Base-by-base conservation (phyloP, 1,284 basidiomycete species). In the Cerioporus squamosus region DNA sequence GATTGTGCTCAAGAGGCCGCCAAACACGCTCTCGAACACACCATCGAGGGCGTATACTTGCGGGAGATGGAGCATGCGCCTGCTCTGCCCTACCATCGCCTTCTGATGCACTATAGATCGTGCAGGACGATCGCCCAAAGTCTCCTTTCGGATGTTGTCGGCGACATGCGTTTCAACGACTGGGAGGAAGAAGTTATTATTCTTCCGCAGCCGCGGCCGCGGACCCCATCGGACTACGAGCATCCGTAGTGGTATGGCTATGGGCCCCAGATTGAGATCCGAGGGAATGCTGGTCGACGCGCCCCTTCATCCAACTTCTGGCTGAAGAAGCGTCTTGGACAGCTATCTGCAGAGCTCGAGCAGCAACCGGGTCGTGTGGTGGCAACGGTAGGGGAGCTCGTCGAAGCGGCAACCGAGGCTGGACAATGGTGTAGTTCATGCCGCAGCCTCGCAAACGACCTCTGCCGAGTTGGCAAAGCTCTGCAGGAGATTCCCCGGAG, bases 61-160 rank as follows among this genome's bases (percentile, higher is more conserved):
- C 26, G 40, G 8, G 43, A 42, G 23, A 59, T 62, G 56, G 57
- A 62, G n/a, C 9, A n/a, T 5, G 33, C 53, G 4, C 44, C 56
- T 3, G 44, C 50, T 3, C 18, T 50, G 18, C 50, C 51, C 2
- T 63, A 60, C 33, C 50, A 59, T n/a, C 59, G 62, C 7, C 53
- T 66, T 6, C 55, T 63, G 20, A 33, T 43, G 40, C 62, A 61
- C 45, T 51, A 48, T 31, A 43, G 51, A 20, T 26, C 53, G 3
- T 62, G 54, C 43, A 42, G 42, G 5, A 24, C 26, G 29, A 52
- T 52, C 17, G 40, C 51, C 5, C 44, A 43, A 36, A 44, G 26
- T 20, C 26, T 52, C n/a, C 51, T 52, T 20, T 29, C 23, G 15
- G 53, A 56, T 29, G 6, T 36, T 12, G 8, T n/a, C 5, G 12